Conservation (phyloP, 768 basidiomycete species). For the Podaxis sp. region DNA sequence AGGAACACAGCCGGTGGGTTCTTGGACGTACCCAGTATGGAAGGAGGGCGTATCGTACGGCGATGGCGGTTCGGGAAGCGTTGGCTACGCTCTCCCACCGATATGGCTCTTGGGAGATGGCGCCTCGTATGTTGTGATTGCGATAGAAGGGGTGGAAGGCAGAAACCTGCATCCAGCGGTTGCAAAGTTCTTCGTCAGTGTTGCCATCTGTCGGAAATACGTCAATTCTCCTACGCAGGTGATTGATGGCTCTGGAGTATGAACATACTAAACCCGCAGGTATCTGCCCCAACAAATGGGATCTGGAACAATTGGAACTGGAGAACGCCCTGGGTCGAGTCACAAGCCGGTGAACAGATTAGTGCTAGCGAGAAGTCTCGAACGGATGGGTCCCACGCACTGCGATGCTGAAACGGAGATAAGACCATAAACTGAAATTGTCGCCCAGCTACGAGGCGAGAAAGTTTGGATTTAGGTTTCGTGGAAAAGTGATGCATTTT, state of each 20-base stretch:
- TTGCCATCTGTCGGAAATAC: conserved; percentile 43
- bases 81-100: conserved; percentile 79
- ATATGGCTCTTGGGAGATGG: conserved; percentile 78
- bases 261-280: conserved; percentile 60
- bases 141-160: conserved; percentile 83
- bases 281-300: conserved; percentile 82
- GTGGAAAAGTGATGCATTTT: conserved; percentile 13
- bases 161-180: conserved; percentile 84
- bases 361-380: conserved; percentile 4
- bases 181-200: conserved; percentile 79
- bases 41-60: conserved; percentile 67
- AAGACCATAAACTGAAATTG: conserved; percentile 74
- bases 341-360: conserved; percentile 9
- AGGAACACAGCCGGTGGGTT: neutral
- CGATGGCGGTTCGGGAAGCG: conserved; percentile 70
- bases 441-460: conserved; percentile 60
- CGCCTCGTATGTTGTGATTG: conserved; percentile 70
- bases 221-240: conserved; percentile 15
- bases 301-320: conserved; percentile 86
- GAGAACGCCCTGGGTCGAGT: conserved; percentile 55
- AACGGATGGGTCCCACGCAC: conserved; percentile 26
- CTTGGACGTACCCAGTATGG: conserved; percentile 70
- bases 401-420: conserved; percentile 62
- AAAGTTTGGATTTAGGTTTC: conserved; percentile 15
- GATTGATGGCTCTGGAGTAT: conserved; percentile 17